Evolutionary conservation across 129 eudicot species (phyloP), one percentile per base, ranked within the genome.

Genomic region (Dittrichia graveolens): DNA sequence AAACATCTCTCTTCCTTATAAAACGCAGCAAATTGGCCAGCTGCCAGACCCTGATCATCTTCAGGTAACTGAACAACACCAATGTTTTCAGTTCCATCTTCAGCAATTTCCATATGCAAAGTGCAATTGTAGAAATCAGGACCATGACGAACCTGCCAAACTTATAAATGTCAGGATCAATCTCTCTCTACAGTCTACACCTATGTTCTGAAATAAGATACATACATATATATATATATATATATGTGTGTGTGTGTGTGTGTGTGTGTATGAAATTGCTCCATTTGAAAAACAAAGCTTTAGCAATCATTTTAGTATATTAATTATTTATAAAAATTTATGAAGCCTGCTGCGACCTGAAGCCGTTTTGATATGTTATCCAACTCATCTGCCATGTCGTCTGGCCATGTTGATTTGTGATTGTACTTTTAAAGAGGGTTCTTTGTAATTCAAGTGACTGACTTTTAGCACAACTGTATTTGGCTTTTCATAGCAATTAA

Each of bases 11-110:
- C 69, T 37, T 55, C 85, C 7, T 86, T 71, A 58, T 95, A 95
- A 74, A 95, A 95, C 12, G 97, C 99, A 34, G 96, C 96, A 82
- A 86, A 95, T 65, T 95, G 99, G 13, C 97, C 99, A 2, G 99
- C 99, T 49, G 99, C 99, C 67, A 95, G 85, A 46, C 99, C 97
- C 78, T 95, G 99, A 85, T 95, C 99, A 46, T 95, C 97, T 80
- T 85, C 84, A 10, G 84, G 80, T 72, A 95, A 76, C 54, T 78
- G 90, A 14, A 95, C 99, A 42, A 79, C 84, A 7, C 84, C 99
- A 56, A 90, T 80, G 68, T 78, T 83, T 37, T 84, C 91, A 1
- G 80, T 48, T 35, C 87, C 77, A 46, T 80, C 44, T 61, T 79
- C 88, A 46, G 74, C 77, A 38, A 45, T 43, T 86, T 88, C 90